Percentiles rank a stretch among this genome's conserved stretches.
phyloP scores from a whole-genome alignment of 208 protist genomes.

The Leishmania aethiopica region DNA sequence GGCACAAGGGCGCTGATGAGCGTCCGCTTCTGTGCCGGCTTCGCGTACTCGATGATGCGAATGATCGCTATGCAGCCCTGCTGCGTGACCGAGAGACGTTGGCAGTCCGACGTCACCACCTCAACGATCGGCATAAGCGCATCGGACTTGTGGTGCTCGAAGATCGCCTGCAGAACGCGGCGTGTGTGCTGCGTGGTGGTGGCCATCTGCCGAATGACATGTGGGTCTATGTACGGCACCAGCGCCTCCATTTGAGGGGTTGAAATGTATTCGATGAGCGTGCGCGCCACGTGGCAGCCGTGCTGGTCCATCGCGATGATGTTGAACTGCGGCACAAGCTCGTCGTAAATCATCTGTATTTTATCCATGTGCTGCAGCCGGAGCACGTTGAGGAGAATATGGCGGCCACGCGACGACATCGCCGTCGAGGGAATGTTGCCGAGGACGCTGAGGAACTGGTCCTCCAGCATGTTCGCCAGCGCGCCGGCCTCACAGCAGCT shows the following conservation, averaged over 20 bases:
- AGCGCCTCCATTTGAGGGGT: slow-evolving; percentile 51
- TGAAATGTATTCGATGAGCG: slow-evolving; percentile 64
- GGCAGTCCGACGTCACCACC: slow-evolving; percentile 49
- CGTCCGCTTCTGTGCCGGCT: slow-evolving; percentile 48
- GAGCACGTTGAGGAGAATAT: slow-evolving; percentile 59
- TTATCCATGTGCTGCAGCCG: slow-evolving; percentile 66
- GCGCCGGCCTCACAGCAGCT: slow-evolving; percentile 12
- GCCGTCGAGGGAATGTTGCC: slow-evolving; percentile 53
- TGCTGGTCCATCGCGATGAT: slow-evolving; percentile 62
- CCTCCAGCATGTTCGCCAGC: slow-evolving; percentile 38
- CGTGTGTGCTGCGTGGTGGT: slow-evolving; percentile 72
- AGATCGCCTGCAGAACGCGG: slow-evolving; percentile 72
- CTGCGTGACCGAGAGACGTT: slow-evolving; percentile 57
- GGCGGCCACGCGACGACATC: slow-evolving; percentile 55
- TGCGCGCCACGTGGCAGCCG: slow-evolving; percentile 75
- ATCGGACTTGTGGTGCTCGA: slow-evolving; percentile 62
- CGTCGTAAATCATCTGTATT: slow-evolving; percentile 54
- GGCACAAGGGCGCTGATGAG: slow-evolving; percentile 66
- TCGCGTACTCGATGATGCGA: slow-evolving; percentile 65
- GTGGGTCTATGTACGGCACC: slow-evolving; percentile 42
- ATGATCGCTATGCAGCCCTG: slow-evolving; percentile 88
- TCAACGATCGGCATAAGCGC: slow-evolving; percentile 61
- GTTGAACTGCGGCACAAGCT: slow-evolving; percentile 67
- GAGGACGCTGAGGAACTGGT: slow-evolving; percentile 50
- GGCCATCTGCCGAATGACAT: slow-evolving; percentile 46